Percentiles rank a stretch among this genome's conserved stretches.
Conservation (phyloP, 176 grass and related monocot species). For the Ananas comosus region DNA sequence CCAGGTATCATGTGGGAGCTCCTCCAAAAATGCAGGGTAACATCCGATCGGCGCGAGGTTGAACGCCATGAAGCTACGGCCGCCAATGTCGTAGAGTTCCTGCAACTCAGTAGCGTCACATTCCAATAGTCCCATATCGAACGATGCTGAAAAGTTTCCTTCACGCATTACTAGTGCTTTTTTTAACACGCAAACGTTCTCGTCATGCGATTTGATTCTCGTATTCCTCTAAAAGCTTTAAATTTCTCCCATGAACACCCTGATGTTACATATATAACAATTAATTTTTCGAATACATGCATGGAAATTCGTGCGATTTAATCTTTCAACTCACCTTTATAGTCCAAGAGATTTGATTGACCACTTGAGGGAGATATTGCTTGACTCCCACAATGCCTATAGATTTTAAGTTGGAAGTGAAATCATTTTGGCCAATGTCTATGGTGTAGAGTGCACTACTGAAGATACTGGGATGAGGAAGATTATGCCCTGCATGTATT, state of each 20-base stretch:
- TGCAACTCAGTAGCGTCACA: slow-evolving; percentile 6
- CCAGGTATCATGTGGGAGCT: slow-evolving; percentile 20
- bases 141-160: too few species aligned
- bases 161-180: too few species aligned
- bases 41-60: slow-evolving; percentile 63
- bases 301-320: background rate
- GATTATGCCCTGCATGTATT: background rate
- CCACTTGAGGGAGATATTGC: slow-evolving; percentile 41
- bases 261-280: too few species aligned
- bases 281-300: background rate
- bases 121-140: too few species aligned
- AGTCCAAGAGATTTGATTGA: slow-evolving; percentile 45
- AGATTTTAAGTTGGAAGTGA: slow-evolving; percentile 51
- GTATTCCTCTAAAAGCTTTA: too few species aligned
- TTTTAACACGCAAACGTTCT: too few species aligned
- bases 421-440: slow-evolving; percentile 84
- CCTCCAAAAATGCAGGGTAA: slow-evolving; percentile 46
- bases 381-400: slow-evolving; percentile 25
- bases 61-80: slow-evolving; percentile 49
- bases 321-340: slow-evolving; percentile 28
- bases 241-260: too few species aligned
- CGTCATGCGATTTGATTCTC: too few species aligned
- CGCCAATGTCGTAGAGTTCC: slow-evolving; percentile 49
- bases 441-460: slow-evolving; percentile 44
- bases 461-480: slow-evolving; percentile 31